Evolutionary conservation across 2,329 filamentous ascomycete genomes (phyloP).

Genomic region (Chalaropsis thielavioides): DNA sequence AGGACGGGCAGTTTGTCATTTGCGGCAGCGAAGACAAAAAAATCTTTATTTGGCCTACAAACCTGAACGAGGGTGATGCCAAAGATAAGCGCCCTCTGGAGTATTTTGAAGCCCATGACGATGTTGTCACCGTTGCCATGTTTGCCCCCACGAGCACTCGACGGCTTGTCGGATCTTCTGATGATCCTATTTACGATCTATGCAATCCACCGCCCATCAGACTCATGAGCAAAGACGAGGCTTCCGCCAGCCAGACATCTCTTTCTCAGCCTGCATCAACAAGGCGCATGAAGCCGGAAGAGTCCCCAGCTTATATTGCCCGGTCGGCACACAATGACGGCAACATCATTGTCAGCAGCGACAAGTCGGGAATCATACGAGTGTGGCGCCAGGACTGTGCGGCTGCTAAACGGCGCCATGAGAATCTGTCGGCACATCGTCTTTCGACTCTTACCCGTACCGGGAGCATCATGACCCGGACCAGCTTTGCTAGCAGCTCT

Average conservation of each 20-base stretch:
- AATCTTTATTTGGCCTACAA: conserved; percentile 70
- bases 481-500: conserved; percentile 34
- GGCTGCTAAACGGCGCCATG: conserved; percentile 58
- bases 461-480: conserved; percentile 40
- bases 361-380: conserved; percentile 78
- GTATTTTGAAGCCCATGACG: conserved; percentile 77
- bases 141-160: conserved; percentile 70
- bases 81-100: conserved; percentile 74
- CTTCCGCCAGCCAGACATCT: conserved; percentile 29
- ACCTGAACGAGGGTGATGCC: conserved; percentile 41
- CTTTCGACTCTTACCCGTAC: conserved; percentile 51
- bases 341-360: conserved; percentile 84
- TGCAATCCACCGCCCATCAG: conserved; percentile 90
- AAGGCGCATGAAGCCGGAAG: conserved; percentile 37
- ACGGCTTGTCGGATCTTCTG: conserved; percentile 62
- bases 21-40: conserved; percentile 87
- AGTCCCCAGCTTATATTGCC: conserved; percentile 62
- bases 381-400: conserved; percentile 94
- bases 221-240: conserved; percentile 59
- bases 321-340: conserved; percentile 64
- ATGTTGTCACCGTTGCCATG: conserved; percentile 77
- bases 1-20: conserved; percentile 73
- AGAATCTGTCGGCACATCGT: conserved; percentile 64
- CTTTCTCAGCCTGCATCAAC: conserved; percentile 26
- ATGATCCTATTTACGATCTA: conserved; percentile 87